Conservation (phyloP, 2,329 filamentous ascomycete genomes). For the Cercospora sojina region DNA sequence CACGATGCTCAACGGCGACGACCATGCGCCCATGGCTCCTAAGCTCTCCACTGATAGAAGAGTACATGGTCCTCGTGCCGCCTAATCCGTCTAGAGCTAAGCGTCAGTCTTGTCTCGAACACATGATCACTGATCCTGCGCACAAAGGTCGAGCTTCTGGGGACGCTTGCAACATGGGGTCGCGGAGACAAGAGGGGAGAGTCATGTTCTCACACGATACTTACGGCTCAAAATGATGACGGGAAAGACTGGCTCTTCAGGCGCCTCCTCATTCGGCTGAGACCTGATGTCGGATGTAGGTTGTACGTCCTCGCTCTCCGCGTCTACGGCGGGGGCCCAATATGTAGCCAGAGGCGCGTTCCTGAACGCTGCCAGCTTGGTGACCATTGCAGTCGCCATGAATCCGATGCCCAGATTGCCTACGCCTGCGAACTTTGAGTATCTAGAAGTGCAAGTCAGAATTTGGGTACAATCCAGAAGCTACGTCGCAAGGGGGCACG, state of each 20-base stretch:
- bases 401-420: slow-evolving; percentile 52
- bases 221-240: slow-evolving; percentile 59
- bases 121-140: not conserved
- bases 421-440: slow-evolving; percentile 60
- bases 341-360: slow-evolving; percentile 25
- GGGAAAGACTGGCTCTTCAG: slow-evolving; percentile 54
- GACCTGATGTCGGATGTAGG: slow-evolving; percentile 45
- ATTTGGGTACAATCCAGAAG: not conserved
- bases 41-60: slow-evolving; percentile 63
- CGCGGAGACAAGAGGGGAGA: not conserved
- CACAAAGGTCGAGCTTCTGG: not conserved
- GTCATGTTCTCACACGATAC: not conserved
- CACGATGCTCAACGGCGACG: slow-evolving; percentile 63
- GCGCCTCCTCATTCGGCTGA: slow-evolving; percentile 37
- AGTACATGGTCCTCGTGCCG: slow-evolving; percentile 63
- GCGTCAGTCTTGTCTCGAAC: not conserved
- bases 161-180: not conserved
- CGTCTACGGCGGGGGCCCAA: slow-evolving; percentile 47
- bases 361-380: slow-evolving; percentile 54
- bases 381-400: slow-evolving; percentile 61
- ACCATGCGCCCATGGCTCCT: slow-evolving; percentile 67
- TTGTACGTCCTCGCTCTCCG: slow-evolving; percentile 42
- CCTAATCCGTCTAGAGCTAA: slow-evolving; percentile 54
- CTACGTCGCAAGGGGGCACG: not conserved
- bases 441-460: slow-evolving; percentile 35